phyloP scores from a whole-genome alignment of 805 yeast species.

The Barnettozyma salicaria region DNA sequence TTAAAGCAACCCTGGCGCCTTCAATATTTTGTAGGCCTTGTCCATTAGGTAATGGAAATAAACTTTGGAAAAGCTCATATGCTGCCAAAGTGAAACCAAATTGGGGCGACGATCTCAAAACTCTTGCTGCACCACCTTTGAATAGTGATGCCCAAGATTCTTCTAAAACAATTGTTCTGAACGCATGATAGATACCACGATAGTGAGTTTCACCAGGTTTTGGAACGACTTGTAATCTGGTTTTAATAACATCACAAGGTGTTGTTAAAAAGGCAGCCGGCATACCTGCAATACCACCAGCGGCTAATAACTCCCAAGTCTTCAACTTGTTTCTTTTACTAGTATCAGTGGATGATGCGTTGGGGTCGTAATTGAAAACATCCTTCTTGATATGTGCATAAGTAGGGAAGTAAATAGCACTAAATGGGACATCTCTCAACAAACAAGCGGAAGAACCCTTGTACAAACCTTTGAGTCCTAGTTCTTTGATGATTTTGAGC shows the following conservation, averaged over 20 bases:
- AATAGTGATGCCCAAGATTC: conserved; percentile 85
- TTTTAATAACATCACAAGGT: conserved; percentile 94
- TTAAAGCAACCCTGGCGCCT: conserved; percentile 10
- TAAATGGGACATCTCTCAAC: conserved; percentile 91
- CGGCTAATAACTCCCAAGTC: conserved; percentile 75
- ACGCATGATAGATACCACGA: conserved; percentile 73
- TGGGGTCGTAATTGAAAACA: conserved; percentile 76
- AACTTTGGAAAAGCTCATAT: conserved; percentile 79
- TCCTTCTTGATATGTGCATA: conserved; percentile 88
- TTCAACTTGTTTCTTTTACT: conserved; percentile 54
- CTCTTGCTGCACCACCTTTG: conserved; percentile 95
- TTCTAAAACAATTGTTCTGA: conserved; percentile 62
- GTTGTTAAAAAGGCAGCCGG: conserved; percentile 97
- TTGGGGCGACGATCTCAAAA: conserved; percentile 93
- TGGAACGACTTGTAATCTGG: conserved; percentile 84
- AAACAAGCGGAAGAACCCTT: conserved; percentile 90
- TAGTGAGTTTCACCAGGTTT: conserved; percentile 73
- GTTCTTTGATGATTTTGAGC: conserved; percentile 61
- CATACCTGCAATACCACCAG: conserved; percentile 96
- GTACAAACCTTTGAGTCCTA: conserved; percentile 82
- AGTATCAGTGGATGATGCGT: conserved; percentile 33
- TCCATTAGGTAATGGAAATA: conserved; percentile 55
- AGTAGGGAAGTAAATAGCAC: conserved; percentile 95
- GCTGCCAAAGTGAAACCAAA: conserved; percentile 98
- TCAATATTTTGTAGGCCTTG: conserved; percentile 23